A percentile compares a stretch with the other conserved stretches of the same genome.
phyloP scores from a whole-genome alignment of 169 alveolate species.

The Cystoisospora suis region DNA sequence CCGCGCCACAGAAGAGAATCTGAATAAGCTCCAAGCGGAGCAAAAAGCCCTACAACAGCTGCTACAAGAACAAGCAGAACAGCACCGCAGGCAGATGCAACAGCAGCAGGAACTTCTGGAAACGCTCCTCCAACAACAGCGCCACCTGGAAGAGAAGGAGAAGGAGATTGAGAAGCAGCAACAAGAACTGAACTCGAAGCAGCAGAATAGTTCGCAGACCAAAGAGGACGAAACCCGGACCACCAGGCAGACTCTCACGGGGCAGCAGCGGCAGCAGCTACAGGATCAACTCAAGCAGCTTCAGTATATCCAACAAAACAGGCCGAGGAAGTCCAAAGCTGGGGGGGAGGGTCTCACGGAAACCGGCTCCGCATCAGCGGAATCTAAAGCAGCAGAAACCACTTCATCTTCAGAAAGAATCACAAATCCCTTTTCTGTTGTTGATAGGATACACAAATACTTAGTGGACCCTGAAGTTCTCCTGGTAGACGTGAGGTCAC shows the following conservation, averaged over 20 bases:
- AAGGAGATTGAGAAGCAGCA: not conserved
- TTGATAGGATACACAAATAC: constrained; percentile 10
- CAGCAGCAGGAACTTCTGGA: constrained; percentile 16
- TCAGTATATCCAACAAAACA: not conserved
- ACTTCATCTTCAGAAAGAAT: too few relatives aligned
- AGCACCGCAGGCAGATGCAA: not conserved
- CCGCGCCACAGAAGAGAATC: not conserved
- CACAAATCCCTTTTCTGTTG: not conserved
- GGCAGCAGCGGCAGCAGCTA: not conserved
- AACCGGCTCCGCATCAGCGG: not conserved
- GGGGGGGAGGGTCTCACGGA: not conserved
- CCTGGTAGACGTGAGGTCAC: constrained; percentile 11
- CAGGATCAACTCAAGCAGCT: constrained; percentile 14
- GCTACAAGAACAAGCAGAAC: constrained; percentile 14
- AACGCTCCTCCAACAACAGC: not conserved
- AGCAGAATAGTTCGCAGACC: not conserved
- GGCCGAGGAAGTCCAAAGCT: not conserved
- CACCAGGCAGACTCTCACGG: constrained; percentile 4
- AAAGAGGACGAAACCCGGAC: not conserved
- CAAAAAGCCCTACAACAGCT: constrained; percentile 1
- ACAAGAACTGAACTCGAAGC: not conserved
- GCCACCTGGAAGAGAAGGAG: constrained; percentile 10
- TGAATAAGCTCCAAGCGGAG: not conserved
- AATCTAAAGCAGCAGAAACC: not conserved
- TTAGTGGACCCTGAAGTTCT: not conserved